Evolutionary conservation across 768 basidiomycete genomes (phyloP).

Genomic region (Daedalea quercina): DNA sequence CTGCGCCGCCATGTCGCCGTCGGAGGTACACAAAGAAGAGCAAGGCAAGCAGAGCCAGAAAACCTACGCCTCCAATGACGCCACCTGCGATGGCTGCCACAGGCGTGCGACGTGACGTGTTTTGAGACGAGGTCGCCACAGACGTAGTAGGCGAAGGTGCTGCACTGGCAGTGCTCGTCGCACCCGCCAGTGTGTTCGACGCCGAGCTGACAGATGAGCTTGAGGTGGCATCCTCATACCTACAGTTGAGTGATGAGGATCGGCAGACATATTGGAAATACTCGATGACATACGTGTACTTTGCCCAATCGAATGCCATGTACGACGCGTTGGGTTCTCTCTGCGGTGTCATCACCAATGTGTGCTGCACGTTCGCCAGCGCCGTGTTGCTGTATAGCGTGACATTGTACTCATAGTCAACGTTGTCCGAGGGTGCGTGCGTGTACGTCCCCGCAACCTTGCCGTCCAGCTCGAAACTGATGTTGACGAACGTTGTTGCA

Average conservation of each 20-base stretch:
- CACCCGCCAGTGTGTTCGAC: neutral
- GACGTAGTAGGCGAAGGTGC: neutral
- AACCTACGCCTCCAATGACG: constrained; percentile 2
- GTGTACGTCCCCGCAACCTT: neutral
- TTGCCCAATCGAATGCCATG: constrained; percentile 8
- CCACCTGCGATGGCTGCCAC: constrained; percentile 6
- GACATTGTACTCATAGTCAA: constrained; percentile 1
- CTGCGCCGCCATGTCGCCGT: neutral
- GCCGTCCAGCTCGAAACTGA: constrained; percentile 11
- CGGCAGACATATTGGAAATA: neutral
- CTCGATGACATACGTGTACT: constrained; percentile 4
- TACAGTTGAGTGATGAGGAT: neutral
- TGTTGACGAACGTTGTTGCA: constrained; percentile 8
- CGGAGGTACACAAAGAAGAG: neutral
- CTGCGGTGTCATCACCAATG: neutral
- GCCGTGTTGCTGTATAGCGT: constrained; percentile 1
- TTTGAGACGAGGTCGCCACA: neutral
- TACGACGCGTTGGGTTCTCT: constrained; percentile 3
- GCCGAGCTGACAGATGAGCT: neutral
- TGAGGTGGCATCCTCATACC: neutral
- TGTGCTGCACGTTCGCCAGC: constrained; percentile 4
- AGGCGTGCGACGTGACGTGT: neutral
- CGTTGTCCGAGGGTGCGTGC: neutral
- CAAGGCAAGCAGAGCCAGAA: neutral
- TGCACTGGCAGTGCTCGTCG: neutral